Conservation (phyloP, 2,329 filamentous ascomycete genomes). For the Nothomitra cinnamomea region DNA sequence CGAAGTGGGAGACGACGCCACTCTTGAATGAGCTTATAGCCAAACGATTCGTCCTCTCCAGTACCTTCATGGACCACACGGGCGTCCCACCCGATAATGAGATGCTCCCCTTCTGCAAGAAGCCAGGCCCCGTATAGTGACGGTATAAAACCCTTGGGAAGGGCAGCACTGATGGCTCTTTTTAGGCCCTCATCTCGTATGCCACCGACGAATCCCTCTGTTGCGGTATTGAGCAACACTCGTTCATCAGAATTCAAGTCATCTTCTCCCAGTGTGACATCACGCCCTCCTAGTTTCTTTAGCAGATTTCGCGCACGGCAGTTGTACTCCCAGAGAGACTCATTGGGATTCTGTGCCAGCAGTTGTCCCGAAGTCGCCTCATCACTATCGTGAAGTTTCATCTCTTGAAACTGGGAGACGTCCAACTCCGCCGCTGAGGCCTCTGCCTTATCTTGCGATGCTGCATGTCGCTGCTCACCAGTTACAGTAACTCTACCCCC, state of each 20-base stretch:
- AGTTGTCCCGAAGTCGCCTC: constrained; percentile 5
- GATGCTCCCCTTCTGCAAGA: constrained; percentile 39
- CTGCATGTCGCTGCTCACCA: background rate
- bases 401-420: background rate
- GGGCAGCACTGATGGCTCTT: constrained; percentile 16
- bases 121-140: constrained; percentile 36
- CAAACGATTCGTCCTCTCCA: constrained; percentile 21
- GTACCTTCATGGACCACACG: constrained; percentile 21
- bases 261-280: constrained; percentile 27
- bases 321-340: constrained; percentile 31
- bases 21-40: constrained; percentile 21
- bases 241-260: constrained; percentile 34
- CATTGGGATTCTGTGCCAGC: constrained; percentile 27
- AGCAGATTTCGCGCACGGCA: constrained; percentile 32
- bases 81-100: constrained; percentile 31
- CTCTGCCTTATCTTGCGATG: background rate
- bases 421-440: no score
- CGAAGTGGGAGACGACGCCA: constrained; percentile 32
- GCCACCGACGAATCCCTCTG: constrained; percentile 24
- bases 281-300: constrained; percentile 31
- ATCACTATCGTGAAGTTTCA: background rate
- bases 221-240: constrained; percentile 34
- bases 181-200: constrained; percentile 26
- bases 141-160: constrained; percentile 21
- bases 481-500: background rate